Percentiles rank a stretch among this genome's conserved stretches.
phyloP scores from a whole-genome alignment of 2,329 filamentous ascomycete species.

The Tolypocladium sp. region DNA sequence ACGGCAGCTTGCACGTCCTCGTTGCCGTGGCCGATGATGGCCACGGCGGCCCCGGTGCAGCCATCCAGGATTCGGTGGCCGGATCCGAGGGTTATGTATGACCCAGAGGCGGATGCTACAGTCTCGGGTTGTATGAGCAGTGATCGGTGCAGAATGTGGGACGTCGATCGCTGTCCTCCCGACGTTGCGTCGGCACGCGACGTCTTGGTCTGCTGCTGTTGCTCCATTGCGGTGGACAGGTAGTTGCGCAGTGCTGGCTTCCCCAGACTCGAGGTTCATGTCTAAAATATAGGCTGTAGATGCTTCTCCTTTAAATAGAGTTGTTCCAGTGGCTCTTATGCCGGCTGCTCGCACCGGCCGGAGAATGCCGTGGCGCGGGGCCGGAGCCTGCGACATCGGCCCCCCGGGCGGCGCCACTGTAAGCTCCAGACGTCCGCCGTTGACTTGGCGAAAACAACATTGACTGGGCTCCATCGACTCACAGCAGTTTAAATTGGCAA shows the following conservation, averaged over 20 bases:
- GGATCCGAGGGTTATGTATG: conserved; percentile 22
- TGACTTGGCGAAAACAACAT: neutral
- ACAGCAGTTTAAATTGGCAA: neutral
- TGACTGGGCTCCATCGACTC: neutral
- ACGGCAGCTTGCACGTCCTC: conserved; percentile 51
- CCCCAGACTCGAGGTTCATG: neutral
- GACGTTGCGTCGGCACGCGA: neutral
- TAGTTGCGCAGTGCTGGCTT: neutral
- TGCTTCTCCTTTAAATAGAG: neutral
- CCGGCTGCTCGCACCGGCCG: neutral
- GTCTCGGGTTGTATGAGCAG: conserved; percentile 15
- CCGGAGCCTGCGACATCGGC: neutral
- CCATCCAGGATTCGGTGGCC: conserved; percentile 52
- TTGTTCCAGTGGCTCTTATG: neutral
- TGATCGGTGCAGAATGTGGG: conserved; percentile 23
- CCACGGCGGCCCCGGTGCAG: conserved; percentile 56
- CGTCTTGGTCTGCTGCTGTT: neutral
- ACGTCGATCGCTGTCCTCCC: conserved; percentile 3
- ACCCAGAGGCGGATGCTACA: conserved; percentile 33
- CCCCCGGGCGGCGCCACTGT: neutral
- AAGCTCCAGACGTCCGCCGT: neutral
- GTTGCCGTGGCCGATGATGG: conserved; percentile 54
- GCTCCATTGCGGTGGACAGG: neutral
- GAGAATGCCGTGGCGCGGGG: neutral
- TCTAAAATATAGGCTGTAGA: neutral